Evolutionary conservation across 768 basidiomycete genomes (phyloP).

Genomic region (Sarcomyxa edulis): DNA sequence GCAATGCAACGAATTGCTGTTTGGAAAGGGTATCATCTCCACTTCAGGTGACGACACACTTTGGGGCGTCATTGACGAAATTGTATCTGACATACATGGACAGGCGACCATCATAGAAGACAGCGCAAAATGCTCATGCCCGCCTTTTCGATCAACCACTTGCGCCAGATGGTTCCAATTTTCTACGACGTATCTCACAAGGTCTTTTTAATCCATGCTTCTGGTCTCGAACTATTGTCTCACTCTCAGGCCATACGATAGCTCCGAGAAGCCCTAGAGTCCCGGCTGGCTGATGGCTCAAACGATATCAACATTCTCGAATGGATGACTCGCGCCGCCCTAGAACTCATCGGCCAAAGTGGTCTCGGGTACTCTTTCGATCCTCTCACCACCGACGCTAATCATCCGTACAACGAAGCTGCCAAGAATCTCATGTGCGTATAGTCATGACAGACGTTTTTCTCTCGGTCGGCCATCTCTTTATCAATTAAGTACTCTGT

Average conservation of each 20-base stretch:
- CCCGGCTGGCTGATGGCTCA: conserved; percentile 17
- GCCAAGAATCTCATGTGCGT: conserved; percentile 13
- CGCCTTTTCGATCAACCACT: conserved; percentile 26
- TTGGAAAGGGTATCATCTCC: conserved; percentile 7
- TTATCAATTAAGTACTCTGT: not conserved
- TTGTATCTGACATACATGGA: too few species aligned
- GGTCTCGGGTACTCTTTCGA: conserved; percentile 31
- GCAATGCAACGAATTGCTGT: conserved; percentile 12
- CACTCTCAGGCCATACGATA: too few species aligned
- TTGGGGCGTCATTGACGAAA: too few species aligned
- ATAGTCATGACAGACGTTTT: not conserved
- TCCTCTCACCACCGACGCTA: conserved; percentile 14
- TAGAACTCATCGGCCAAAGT: conserved; percentile 29
- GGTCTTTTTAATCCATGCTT: conserved; percentile 9
- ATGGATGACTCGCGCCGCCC: conserved; percentile 27
- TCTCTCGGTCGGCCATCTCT: not conserved
- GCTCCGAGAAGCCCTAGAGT: conserved; percentile 19
- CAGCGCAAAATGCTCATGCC: conserved; percentile 31
- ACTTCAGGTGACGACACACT: conserved; percentile 9
- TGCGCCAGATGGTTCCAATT: conserved; percentile 24
- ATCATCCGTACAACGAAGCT: conserved; percentile 11
- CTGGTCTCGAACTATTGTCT: not conserved
- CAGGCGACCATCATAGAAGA: conserved; percentile 24
- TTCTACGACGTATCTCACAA: conserved; percentile 22
- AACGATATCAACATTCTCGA: conserved; percentile 20